Percentiles rank a stretch among this genome's conserved stretches.
Evolutionary conservation across 2,329 filamentous ascomycete genomes (phyloP).

Genomic region (Pyricularia sp.): DNA sequence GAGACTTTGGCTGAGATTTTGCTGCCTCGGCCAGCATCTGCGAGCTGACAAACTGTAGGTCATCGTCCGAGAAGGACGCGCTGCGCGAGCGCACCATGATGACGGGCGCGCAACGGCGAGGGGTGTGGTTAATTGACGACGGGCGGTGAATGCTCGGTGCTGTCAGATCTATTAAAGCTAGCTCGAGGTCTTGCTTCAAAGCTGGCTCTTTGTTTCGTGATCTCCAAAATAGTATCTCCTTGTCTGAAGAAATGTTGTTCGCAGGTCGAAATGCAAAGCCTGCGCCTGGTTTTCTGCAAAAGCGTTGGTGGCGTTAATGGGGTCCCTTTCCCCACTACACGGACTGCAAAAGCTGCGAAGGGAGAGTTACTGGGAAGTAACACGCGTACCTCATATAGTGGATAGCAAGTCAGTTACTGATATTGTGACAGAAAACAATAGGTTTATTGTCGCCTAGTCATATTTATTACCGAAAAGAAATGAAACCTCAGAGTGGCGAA

Average conservation of each 20-base stretch:
- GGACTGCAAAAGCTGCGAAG: background rate
- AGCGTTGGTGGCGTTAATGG: background rate
- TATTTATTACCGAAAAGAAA: background rate
- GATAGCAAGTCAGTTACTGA: background rate
- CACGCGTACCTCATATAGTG: background rate
- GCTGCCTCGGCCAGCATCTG: constrained; percentile 15
- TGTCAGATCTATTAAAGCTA: constrained; percentile 16
- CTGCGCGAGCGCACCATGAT: constrained; percentile 18
- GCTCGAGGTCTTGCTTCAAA: constrained; percentile 9
- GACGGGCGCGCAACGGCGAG: background rate
- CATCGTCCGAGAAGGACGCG: constrained; percentile 26
- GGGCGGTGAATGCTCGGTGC: constrained; percentile 14
- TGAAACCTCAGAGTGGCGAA: background rate
- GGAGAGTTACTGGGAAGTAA: background rate
- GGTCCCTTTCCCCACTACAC: background rate
- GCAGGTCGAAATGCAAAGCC: constrained; percentile 17
- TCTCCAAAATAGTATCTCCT: constrained; percentile 2
- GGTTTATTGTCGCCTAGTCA: background rate
- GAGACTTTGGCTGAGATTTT: constrained; percentile 29
- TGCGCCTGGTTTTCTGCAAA: constrained; percentile 15
- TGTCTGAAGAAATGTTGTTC: constrained; percentile 14
- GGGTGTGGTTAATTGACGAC: constrained; percentile 4
- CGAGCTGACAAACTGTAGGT: constrained; percentile 24
- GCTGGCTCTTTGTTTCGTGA: background rate
- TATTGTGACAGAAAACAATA: background rate